Percentiles rank a stretch among this genome's conserved stretches.
phyloP scores from a whole-genome alignment of 176 grass and related monocot genomes.

The Oryza coarctata region DNA sequence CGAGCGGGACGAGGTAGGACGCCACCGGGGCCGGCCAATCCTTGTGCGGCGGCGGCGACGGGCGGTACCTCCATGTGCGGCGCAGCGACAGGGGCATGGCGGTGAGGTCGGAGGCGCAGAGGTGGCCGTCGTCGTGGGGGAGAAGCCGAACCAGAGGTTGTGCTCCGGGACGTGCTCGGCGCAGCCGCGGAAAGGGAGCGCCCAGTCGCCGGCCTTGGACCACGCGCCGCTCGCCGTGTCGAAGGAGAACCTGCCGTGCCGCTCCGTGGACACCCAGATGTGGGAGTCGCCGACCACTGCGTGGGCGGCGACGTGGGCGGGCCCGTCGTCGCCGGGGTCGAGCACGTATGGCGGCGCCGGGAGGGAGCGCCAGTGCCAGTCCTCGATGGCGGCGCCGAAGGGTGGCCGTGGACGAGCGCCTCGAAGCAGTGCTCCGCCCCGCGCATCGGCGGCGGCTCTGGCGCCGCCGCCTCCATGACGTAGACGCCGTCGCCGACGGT shows the following conservation, averaged over 20 bases:
- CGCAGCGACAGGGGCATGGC: too few relatives aligned
- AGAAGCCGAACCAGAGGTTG: too few relatives aligned
- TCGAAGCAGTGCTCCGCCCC: not conserved
- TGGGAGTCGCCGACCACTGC: not conserved
- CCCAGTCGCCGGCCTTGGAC: not conserved
- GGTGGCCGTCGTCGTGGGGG: too few relatives aligned
- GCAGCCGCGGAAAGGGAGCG: not conserved
- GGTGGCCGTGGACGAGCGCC: not conserved
- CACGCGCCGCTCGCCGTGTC: not conserved
- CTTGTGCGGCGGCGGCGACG: too few relatives aligned
- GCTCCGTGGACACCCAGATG: not conserved
- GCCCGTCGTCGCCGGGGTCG: too few relatives aligned
- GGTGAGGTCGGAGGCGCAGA: too few relatives aligned
- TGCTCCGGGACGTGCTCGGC: not conserved
- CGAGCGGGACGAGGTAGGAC: too few relatives aligned
- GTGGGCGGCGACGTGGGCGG: too few relatives aligned
- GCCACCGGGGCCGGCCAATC: too few relatives aligned
- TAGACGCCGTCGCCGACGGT: not conserved
- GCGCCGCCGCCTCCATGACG: not conserved
- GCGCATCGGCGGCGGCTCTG: not conserved
- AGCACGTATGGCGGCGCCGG: not conserved
- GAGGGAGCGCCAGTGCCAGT: conserved; percentile 10
- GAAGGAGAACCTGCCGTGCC: not conserved
- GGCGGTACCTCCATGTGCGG: too few relatives aligned
- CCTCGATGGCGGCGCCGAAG: not conserved